phyloP scores from a whole-genome alignment of 352 stramenopile genomes.

The Phytophthora nicotianae region DNA sequence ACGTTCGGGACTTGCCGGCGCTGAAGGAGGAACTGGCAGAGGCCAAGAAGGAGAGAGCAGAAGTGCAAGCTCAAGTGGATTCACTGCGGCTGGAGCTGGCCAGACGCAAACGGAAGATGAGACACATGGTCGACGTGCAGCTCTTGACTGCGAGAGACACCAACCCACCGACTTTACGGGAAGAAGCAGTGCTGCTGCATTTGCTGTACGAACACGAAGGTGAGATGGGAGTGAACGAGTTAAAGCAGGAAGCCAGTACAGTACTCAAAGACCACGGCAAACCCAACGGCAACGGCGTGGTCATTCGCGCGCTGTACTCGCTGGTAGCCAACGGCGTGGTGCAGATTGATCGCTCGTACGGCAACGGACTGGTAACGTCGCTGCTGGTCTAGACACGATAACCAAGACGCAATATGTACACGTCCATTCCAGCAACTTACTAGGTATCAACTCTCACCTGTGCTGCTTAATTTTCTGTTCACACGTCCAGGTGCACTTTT shows the following conservation, averaged over 20 bases:
- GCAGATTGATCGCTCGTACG: constrained; percentile 71
- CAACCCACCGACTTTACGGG: constrained; percentile 46
- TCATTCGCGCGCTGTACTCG: constrained; percentile 70
- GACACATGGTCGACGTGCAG: constrained; percentile 72
- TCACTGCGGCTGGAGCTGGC: constrained; percentile 44
- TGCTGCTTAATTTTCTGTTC: neutral
- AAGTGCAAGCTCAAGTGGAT: constrained; percentile 43
- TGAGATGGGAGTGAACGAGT: constrained; percentile 67
- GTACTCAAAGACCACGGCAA: constrained; percentile 53
- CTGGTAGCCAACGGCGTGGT: constrained; percentile 72
- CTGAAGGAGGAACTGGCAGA: constrained; percentile 42
- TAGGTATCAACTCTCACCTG: neutral
- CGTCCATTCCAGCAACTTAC: neutral
- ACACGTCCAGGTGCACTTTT: constrained; percentile 22
- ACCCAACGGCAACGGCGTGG: constrained; percentile 42
- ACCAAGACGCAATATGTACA: neutral
- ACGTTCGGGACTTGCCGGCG: constrained; percentile 38
- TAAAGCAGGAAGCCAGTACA: constrained; percentile 56
- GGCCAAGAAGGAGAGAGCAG: constrained; percentile 26
- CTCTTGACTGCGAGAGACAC: constrained; percentile 53
- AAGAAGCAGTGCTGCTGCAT: constrained; percentile 68
- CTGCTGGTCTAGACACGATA: constrained; percentile 50
- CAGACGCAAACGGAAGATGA: constrained; percentile 64
- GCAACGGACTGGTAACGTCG: constrained; percentile 68
- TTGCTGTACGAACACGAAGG: constrained; percentile 64